Percentiles rank a stretch among this genome's conserved stretches.
Evolutionary conservation across 495 filamentous ascomycete species (phyloP).

Genomic region (Glonium stellatum): DNA sequence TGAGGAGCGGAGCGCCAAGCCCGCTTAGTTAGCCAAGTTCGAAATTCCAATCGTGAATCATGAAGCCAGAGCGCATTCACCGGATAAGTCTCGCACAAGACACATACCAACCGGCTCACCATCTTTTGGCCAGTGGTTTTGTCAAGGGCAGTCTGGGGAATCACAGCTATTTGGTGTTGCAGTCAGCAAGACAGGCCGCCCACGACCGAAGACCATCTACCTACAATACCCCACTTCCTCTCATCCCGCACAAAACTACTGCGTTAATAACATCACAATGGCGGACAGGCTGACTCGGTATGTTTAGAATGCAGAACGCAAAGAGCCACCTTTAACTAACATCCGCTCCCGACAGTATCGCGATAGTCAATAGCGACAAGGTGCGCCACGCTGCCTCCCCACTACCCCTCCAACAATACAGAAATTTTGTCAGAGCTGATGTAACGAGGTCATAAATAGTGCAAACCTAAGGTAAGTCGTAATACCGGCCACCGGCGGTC

Average conservation of each 20-base stretch:
- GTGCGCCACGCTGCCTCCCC: slow-evolving; percentile 43
- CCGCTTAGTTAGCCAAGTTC: neutral
- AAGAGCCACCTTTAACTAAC: neutral
- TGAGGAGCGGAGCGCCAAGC: neutral
- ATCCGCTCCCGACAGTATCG: slow-evolving; percentile 58
- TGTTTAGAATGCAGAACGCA: slow-evolving; percentile 33
- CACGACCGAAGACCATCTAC: neutral
- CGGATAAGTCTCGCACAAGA: neutral
- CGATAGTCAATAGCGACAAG: slow-evolving; percentile 96
- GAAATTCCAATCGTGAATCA: neutral
- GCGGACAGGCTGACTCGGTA: slow-evolving; percentile 78
- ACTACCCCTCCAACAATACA: slow-evolving; percentile 32
- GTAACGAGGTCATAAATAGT: slow-evolving; percentile 41
- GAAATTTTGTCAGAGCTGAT: slow-evolving; percentile 20
- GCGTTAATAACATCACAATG: slow-evolving; percentile 43
- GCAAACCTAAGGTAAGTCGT: slow-evolving; percentile 82
- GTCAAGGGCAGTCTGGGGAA: too few species aligned
- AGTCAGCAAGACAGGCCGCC: too few species aligned
- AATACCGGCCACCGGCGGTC: neutral
- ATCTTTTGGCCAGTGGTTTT: too few species aligned
- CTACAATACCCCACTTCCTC: neutral
- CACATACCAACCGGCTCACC: neutral
- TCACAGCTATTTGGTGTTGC: too few species aligned
- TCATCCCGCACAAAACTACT: neutral
- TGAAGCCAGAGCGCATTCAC: neutral